phyloP scores from a whole-genome alignment of 1,284 basidiomycete species.

The Boletus calvinii region DNA sequence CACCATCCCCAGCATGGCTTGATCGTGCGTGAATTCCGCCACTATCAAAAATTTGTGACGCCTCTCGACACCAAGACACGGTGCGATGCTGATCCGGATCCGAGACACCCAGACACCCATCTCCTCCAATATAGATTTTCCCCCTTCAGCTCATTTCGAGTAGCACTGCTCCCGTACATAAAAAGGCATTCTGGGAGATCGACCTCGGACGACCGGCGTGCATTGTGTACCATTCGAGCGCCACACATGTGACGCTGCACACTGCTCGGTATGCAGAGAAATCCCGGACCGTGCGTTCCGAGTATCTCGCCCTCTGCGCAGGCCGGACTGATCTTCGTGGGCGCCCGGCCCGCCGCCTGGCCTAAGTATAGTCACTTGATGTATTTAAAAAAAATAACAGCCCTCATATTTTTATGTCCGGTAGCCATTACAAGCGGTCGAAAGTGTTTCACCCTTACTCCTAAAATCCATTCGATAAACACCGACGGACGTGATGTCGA shows the following conservation, averaged over 20 bases:
- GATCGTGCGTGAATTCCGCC: neutral
- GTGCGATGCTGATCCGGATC: constrained; percentile 1
- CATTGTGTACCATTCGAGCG: neutral
- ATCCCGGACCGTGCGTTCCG: neutral
- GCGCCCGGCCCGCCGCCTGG: neutral
- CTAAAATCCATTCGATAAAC: neutral
- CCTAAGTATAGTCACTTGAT: neutral
- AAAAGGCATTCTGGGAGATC: too few species aligned
- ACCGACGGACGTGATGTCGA: neutral
- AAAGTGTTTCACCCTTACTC: constrained; percentile 1
- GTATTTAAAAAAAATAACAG: neutral
- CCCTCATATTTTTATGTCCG: too few species aligned
- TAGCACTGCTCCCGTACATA: neutral
- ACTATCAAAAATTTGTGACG: neutral
- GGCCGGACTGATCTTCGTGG: neutral
- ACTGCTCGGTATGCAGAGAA: neutral
- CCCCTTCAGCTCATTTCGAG: neutral
- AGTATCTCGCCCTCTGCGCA: neutral
- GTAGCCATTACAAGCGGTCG: neutral
- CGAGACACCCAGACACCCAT: neutral
- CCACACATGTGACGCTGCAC: neutral
- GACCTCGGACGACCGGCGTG: neutral
- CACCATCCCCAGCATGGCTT: neutral
- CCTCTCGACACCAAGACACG: neutral
- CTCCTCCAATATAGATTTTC: neutral